These are phyloP conservation scores for Ananas comosus DNA, from an alignment of 176 grass and related monocot genomes.

Conservation along the genomic window DNA sequence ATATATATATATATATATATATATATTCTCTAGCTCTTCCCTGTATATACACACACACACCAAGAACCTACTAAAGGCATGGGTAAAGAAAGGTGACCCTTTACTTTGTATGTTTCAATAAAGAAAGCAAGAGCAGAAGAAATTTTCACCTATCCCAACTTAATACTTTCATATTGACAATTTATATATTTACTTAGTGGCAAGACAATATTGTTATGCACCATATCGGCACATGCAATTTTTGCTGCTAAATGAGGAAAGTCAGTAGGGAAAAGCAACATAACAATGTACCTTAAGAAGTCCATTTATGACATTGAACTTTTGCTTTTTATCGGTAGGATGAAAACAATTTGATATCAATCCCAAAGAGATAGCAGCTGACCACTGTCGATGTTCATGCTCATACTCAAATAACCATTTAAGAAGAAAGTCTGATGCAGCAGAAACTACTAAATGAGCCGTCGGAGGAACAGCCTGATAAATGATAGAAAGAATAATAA, in stretches of 20 bases:
- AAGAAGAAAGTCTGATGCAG: slow-evolving; percentile 75
- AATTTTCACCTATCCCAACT: background rate
- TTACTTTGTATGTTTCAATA: slow-evolving; percentile 3
- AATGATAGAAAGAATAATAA: slow-evolving; percentile 14
- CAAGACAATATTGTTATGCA: background rate
- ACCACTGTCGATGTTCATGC: slow-evolving; percentile 89
- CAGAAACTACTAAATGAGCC: slow-evolving; percentile 69
- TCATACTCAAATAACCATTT: slow-evolving; percentile 78
- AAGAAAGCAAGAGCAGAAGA: background rate
- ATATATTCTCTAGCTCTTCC: too few relatives aligned
- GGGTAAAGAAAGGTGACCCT: slow-evolving; percentile 3
- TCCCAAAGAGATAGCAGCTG: slow-evolving; percentile 69
- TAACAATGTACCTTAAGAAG: slow-evolving; percentile 67
- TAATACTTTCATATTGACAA: too few relatives aligned
- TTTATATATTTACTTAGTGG: background rate
- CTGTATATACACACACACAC: background rate
- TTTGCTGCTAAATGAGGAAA: background rate
- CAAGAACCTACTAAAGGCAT: background rate
- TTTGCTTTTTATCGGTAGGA: slow-evolving; percentile 62
- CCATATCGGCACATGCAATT: background rate
- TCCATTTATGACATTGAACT: slow-evolving; percentile 55
- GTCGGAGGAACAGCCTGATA: slow-evolving; percentile 59
- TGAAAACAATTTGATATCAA: slow-evolving; percentile 73
- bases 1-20: too few relatives aligned
- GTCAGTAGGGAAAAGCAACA: slow-evolving; percentile 3